Conservation (phyloP, 2,329 filamentous ascomycete genomes). For the Tolypocladium endophyticum region DNA sequence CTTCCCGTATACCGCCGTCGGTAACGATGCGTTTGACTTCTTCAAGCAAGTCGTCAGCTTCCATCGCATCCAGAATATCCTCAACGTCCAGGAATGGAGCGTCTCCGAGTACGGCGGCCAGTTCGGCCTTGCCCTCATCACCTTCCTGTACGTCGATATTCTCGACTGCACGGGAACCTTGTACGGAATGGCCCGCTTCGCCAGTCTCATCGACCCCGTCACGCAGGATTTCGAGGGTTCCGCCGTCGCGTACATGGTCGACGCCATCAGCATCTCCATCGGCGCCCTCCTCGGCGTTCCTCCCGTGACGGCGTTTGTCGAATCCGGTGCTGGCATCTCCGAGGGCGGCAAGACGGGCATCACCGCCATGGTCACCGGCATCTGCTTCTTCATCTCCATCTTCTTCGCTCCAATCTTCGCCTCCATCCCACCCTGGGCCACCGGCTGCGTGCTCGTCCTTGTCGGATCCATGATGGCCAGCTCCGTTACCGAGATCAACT, state of each 20-base stretch:
- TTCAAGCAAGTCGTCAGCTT: constrained; percentile 84
- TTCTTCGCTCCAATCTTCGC: constrained; percentile 90
- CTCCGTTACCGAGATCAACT: constrained; percentile 75
- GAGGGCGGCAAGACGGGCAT: constrained; percentile 79
- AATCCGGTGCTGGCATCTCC: constrained; percentile 82
- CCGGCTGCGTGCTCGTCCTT: constrained; percentile 76
- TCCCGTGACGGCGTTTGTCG: constrained; percentile 78
- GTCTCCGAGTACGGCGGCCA: constrained; percentile 58
- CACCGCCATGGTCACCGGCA: constrained; percentile 66
- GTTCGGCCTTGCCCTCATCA: constrained; percentile 76
- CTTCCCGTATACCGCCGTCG: constrained; percentile 63
- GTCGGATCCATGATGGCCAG: constrained; percentile 83
- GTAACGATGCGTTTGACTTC: constrained; percentile 67
- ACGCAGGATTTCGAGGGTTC: constrained; percentile 85
- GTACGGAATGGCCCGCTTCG: constrained; percentile 83
- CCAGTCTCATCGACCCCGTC: constrained; percentile 66
- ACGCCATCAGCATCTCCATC: constrained; percentile 69
- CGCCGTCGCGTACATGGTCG: constrained; percentile 72
- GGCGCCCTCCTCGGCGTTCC: constrained; percentile 68
- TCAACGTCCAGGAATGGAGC: constrained; percentile 66
- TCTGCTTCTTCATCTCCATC: constrained; percentile 78
- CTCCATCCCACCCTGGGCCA: constrained; percentile 82
- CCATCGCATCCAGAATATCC: constrained; percentile 60
- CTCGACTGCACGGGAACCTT: constrained; percentile 78
- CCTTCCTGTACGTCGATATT: constrained; percentile 85